These are phyloP conservation scores for Eucalyptus caleyi DNA, from an alignment of 345 rosid species.

Conservation along the genomic window DNA sequence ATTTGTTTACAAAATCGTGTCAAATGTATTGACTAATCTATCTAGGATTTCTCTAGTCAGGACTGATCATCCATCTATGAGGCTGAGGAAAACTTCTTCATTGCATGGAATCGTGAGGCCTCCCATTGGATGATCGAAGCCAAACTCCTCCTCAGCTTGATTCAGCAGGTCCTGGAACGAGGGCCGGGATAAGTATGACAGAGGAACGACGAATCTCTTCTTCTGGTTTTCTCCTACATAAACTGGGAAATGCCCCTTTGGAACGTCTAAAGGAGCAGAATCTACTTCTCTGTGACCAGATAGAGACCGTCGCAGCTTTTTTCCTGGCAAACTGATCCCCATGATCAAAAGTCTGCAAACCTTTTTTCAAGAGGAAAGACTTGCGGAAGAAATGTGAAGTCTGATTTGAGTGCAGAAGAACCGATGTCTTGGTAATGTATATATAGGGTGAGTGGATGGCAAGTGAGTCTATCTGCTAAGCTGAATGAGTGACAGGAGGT, in stretches of 20 bases:
- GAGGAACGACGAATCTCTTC: slow-evolving; percentile 6
- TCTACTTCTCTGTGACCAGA: background rate
- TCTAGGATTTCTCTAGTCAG: background rate
- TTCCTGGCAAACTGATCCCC: background rate
- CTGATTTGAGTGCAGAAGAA: background rate
- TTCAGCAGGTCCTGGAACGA: slow-evolving; percentile 13
- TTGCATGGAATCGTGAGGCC: slow-evolving; percentile 27
- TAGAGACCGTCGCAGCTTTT: background rate
- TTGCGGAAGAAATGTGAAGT: background rate
- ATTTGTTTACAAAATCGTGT: background rate
- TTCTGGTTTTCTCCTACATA: slow-evolving; percentile 12
- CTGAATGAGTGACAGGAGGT: background rate
- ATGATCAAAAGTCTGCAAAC: background rate
- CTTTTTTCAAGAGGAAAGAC: background rate
- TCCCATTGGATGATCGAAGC: slow-evolving; percentile 27
- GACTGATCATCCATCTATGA: background rate
- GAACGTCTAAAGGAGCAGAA: background rate
- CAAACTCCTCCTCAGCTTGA: slow-evolving; percentile 23
- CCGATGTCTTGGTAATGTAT: background rate
- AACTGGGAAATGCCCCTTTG: slow-evolving; percentile 9
- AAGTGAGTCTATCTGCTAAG: background rate
- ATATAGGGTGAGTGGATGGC: background rate
- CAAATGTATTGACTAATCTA: background rate
- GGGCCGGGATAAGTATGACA: slow-evolving; percentile 9
- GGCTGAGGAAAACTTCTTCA: slow-evolving; percentile 10